phyloP scores from a whole-genome alignment of 495 filamentous ascomycete species.

The Neurospora sp. region DNA sequence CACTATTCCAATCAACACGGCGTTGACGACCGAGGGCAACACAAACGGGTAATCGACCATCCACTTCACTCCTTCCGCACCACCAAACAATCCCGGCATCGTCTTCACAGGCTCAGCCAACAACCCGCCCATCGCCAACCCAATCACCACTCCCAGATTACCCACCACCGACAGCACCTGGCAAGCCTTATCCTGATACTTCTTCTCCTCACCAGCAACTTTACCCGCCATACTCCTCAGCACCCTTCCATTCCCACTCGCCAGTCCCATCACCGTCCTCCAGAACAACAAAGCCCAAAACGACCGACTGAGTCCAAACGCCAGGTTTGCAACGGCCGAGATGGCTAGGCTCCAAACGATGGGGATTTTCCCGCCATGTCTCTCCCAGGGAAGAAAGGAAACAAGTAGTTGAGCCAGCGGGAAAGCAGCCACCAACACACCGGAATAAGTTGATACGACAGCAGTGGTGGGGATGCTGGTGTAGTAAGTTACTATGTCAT shows the following conservation, averaged over 20 bases:
- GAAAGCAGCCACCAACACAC: slow-evolving; percentile 2
- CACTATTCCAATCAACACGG: not conserved
- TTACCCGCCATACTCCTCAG: slow-evolving; percentile 62
- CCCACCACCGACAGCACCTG: slow-evolving; percentile 73
- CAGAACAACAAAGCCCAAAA: slow-evolving; percentile 61
- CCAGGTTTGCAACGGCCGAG: slow-evolving; percentile 56
- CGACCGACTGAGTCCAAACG: slow-evolving; percentile 63
- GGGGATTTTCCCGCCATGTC: slow-evolving; percentile 58
- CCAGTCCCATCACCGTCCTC: slow-evolving; percentile 54
- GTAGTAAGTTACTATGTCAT: slow-evolving; percentile 25
- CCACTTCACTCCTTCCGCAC: slow-evolving; percentile 32
- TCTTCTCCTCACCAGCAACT: slow-evolving; percentile 42
- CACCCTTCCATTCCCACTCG: slow-evolving; percentile 70
- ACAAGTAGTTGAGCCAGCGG: slow-evolving; percentile 41
- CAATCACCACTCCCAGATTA: slow-evolving; percentile 57
- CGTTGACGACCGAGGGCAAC: slow-evolving; percentile 3
- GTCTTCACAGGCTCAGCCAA: slow-evolving; percentile 61
- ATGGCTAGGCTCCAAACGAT: slow-evolving; percentile 61
- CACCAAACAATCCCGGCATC: slow-evolving; percentile 60
- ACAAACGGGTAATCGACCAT: not conserved
- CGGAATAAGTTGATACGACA: slow-evolving; percentile 1
- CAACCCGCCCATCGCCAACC: slow-evolving; percentile 49
- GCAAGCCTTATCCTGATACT: slow-evolving; percentile 66
- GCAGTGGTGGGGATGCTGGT: not conserved
- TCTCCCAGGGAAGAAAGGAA: slow-evolving; percentile 48